Evolutionary conservation across 2,329 filamentous ascomycete species (phyloP), one percentile per base, ranked within the genome.

Genomic region (Fusarium irregulare): DNA sequence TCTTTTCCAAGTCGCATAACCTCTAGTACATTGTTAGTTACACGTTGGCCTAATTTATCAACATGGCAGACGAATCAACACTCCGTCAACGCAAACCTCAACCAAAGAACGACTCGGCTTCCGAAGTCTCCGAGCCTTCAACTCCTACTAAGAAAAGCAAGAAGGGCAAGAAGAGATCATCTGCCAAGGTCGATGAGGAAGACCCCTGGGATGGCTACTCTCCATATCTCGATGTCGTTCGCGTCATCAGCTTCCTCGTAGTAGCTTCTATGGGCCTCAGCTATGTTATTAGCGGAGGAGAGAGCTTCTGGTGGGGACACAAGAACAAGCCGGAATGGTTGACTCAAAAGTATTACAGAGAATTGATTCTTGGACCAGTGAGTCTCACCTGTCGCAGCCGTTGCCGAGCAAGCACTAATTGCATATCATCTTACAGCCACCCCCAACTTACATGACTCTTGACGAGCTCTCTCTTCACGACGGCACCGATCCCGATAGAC

Each of bases 381-480:
- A 58, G 73, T 76, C 37, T 45, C 41, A 28, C 30, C 45, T 32
- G 7, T 21, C 16, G n/a, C 20, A n/a, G 18, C 21, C 23, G 56
- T 56, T 40, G 40, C 58, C 49, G 7, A 40, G 61, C 49, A 23
- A 30, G 18, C 25, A 25, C 60, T 69, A 40, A 69, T 46, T 45
- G 28, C 27, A 41, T 48, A 6, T 28, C 42, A 18, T 44, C 42
- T 28, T 68, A 58, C 71, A 89, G 86, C 77, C 79, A 63, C 85
- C 85, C 3, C 92, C 93, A 16, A 68, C 92, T 53, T 83, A 87
- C 77, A 86, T 98, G 41, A 97, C 93, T 2, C 91, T 92, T 60
- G 83, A 85, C 21, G 86, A 98, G 79, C 90, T 99, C 50, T 79
- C 87, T 47, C 79, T 83, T 53, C 97, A 92, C 85, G 91, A 97